Conservation (phyloP, 2,329 filamentous ascomycete species). For the Pezizomycotina sp. region DNA sequence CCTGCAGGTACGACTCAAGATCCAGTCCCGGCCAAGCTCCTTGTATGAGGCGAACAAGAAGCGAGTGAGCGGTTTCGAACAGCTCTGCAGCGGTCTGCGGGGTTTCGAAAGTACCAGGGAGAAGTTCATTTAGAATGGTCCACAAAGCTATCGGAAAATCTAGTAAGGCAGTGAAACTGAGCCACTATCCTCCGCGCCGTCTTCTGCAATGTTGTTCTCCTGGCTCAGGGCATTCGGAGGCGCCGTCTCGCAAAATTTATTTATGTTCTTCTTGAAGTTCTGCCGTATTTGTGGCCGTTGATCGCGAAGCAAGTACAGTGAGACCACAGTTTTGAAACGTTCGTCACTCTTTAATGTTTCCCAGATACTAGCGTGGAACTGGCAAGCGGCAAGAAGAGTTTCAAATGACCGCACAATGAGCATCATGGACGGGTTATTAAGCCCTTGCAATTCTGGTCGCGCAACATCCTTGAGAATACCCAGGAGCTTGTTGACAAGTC, state of each 20-base stretch:
- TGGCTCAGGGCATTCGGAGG: not conserved
- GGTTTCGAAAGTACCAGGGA: slow-evolving; percentile 30
- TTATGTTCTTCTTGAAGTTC: slow-evolving; percentile 13
- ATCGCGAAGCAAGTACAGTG: slow-evolving; percentile 28
- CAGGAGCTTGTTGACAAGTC: too few relatives aligned
- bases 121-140: slow-evolving; percentile 30
- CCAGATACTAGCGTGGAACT: too few relatives aligned
- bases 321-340: not conserved
- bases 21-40: slow-evolving; percentile 3
- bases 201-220: slow-evolving; percentile 18
- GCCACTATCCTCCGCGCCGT: slow-evolving; percentile 22
- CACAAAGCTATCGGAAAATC: slow-evolving; percentile 32
- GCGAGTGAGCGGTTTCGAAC: slow-evolving; percentile 31
- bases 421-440: too few relatives aligned
- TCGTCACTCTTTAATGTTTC: too few relatives aligned
- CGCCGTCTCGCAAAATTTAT: slow-evolving; percentile 3
- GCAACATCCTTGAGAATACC: too few relatives aligned
- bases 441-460: too few relatives aligned
- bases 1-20: slow-evolving; percentile 17
- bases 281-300: slow-evolving; percentile 14
- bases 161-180: slow-evolving; percentile 20
- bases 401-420: too few relatives aligned
- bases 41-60: slow-evolving; percentile 31
- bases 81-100: slow-evolving; percentile 32
- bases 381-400: too few relatives aligned